Conservation (phyloP, 31 red algal species). For the Odonthalia washingtoniensis region DNA sequence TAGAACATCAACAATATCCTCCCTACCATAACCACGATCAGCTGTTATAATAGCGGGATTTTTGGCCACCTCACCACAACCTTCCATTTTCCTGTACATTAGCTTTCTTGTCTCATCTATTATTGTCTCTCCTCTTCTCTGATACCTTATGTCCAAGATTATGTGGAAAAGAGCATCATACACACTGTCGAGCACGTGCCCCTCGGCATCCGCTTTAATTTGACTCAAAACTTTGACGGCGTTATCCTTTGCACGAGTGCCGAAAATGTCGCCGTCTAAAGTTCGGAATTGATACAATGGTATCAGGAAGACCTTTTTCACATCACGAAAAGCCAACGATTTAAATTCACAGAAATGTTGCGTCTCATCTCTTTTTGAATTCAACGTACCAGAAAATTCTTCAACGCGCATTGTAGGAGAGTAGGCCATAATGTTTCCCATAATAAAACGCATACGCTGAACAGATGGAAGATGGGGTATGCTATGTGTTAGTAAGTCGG, state of each 20-base stretch:
- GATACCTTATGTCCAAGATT: conserved; percentile 23
- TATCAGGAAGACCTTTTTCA: conserved; percentile 21
- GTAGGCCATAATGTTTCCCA: no score
- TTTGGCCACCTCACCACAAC: no score
- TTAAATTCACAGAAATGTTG: conserved; percentile 30
- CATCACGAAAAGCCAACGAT: conserved; percentile 21
- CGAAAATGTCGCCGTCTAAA: conserved; percentile 32
- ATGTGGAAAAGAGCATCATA: conserved; percentile 28
- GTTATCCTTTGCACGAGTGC: conserved; percentile 15
- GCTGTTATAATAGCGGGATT: no score
- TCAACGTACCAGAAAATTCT: no score
- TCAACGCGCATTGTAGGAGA: no score
- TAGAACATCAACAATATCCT: no score
- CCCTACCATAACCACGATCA: no score
- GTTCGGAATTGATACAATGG: conserved; percentile 17
- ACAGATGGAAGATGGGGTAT: no score
- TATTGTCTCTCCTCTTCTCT: conserved; percentile 33
- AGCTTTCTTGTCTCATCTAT: no score
- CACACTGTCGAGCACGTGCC: background rate
- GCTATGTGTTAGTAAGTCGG: no score
- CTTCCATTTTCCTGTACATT: no score
- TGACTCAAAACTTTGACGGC: conserved; percentile 23
- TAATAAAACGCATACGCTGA: no score
- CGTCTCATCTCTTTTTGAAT: conserved; percentile 21
- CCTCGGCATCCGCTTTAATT: conserved; percentile 27